Percentiles rank a stretch among this genome's conserved stretches.
Conservation (phyloP, 2,329 filamentous ascomycete genomes). For the Fusarium sp. region DNA sequence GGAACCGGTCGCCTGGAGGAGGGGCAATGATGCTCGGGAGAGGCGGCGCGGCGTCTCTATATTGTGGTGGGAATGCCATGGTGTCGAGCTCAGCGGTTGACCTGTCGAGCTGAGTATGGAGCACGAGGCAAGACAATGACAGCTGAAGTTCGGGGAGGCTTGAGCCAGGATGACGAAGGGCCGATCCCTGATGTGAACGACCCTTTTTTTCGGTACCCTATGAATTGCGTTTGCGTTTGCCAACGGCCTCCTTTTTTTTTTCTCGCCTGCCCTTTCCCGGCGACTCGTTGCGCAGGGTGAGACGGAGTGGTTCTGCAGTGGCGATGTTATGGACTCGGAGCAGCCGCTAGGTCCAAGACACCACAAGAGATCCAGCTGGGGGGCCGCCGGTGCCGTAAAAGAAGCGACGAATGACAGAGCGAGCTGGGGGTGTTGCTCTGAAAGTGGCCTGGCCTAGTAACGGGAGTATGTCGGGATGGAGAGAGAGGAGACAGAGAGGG, state of each 20-base stretch:
- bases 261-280: slow-evolving; percentile 21
- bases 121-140: slow-evolving; percentile 40
- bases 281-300: slow-evolving; percentile 38
- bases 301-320: slow-evolving; percentile 41
- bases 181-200: slow-evolving; percentile 24
- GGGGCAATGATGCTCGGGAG: slow-evolving; percentile 55
- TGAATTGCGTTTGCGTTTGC: slow-evolving; percentile 17
- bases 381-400: slow-evolving; percentile 33
- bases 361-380: slow-evolving; percentile 34
- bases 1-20: slow-evolving; percentile 45
- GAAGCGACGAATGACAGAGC: slow-evolving; percentile 39
- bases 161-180: slow-evolving; percentile 41
- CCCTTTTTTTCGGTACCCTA: slow-evolving; percentile 17
- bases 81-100: slow-evolving; percentile 37
- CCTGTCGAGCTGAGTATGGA: slow-evolving; percentile 43
- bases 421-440: slow-evolving; percentile 24
- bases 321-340: slow-evolving; percentile 40
- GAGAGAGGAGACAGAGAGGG: not conserved
- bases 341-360: slow-evolving; percentile 42
- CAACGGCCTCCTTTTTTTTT: slow-evolving; percentile 17
- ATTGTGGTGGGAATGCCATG: slow-evolving; percentile 55
- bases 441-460: slow-evolving; percentile 19
- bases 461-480: not conserved
- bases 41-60: slow-evolving; percentile 50
- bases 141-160: slow-evolving; percentile 43